phyloP scores from a whole-genome alignment of 192 early-diverging fungal genomes.

The Coemansia furcata region DNA sequence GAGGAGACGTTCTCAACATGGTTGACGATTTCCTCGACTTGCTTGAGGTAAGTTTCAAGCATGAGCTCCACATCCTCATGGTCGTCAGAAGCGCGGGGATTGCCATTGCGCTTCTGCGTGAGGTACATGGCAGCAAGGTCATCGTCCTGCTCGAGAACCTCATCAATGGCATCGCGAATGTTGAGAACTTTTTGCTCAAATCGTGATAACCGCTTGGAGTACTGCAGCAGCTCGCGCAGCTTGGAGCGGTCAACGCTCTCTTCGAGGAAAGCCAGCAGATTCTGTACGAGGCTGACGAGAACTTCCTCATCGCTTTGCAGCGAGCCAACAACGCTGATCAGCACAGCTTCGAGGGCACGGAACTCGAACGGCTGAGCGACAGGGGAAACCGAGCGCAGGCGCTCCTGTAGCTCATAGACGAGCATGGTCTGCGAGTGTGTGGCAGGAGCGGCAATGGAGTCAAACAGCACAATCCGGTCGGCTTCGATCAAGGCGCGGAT shows the following conservation, averaged over 20 bases:
- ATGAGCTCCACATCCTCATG: slow-evolving; percentile 90
- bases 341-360: slow-evolving; percentile 77
- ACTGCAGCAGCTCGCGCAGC: slow-evolving; percentile 75
- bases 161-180: slow-evolving; percentile 76
- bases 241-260: slow-evolving; percentile 69
- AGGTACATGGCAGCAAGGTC: slow-evolving; percentile 89
- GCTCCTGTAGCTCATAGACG: slow-evolving; percentile 76
- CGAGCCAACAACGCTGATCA: slow-evolving; percentile 67
- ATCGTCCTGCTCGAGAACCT: slow-evolving; percentile 82
- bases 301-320: slow-evolving; percentile 71
- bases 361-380: slow-evolving; percentile 49
- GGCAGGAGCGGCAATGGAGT: slow-evolving; percentile 64
- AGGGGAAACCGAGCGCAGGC: slow-evolving; percentile 51
- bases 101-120: slow-evolving; percentile 70
- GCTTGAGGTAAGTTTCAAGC: slow-evolving; percentile 85
- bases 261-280: slow-evolving; percentile 68
- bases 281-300: slow-evolving; percentile 63
- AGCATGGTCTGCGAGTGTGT: slow-evolving; percentile 73
- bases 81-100: slow-evolving; percentile 57
- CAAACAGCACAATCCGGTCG: slow-evolving; percentile 74
- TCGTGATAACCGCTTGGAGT: slow-evolving; percentile 73
- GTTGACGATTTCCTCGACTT: slow-evolving; percentile 80
- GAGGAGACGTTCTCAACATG: slow-evolving; percentile 65
- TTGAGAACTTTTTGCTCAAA: slow-evolving; percentile 74
- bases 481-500: slow-evolving; percentile 80